Evolutionary conservation across 345 rosid species (phyloP).

Genomic region (Toxicodendron radicans): DNA sequence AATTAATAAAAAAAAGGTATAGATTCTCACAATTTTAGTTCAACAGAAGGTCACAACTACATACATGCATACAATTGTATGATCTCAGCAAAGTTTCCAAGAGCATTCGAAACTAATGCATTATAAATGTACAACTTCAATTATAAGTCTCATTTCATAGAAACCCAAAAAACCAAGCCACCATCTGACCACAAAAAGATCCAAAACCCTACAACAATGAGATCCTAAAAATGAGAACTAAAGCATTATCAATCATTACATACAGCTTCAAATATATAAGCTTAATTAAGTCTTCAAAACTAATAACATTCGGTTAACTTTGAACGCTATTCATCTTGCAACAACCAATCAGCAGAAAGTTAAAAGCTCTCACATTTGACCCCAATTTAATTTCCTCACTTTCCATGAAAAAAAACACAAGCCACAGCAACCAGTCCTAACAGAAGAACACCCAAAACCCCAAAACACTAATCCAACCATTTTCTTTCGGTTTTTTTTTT

Average conservation of each 20-base stretch:
- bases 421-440: not conserved
- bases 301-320: too few relatives aligned
- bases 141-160: not conserved
- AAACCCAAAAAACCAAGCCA: not conserved
- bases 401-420: constrained; percentile 1
- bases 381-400: not conserved
- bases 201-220: not conserved
- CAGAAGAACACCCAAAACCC: not conserved
- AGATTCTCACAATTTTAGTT: too few relatives aligned
- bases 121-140: not conserved
- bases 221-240: not conserved
- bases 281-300: not conserved
- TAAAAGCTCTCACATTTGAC: not conserved
- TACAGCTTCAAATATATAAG: not conserved
- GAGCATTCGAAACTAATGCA: not conserved
- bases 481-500: too few relatives aligned
- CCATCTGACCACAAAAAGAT: not conserved
- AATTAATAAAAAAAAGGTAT: too few relatives aligned
- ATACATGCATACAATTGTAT: too few relatives aligned
- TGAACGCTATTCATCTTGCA: too few relatives aligned
- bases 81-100: too few relatives aligned
- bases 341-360: not conserved
- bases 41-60: too few relatives aligned
- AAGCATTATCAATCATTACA: not conserved
- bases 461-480: not conserved